Conservation (phyloP, 177 flowering plant species). For the Tripterygium wilfordii region DNA sequence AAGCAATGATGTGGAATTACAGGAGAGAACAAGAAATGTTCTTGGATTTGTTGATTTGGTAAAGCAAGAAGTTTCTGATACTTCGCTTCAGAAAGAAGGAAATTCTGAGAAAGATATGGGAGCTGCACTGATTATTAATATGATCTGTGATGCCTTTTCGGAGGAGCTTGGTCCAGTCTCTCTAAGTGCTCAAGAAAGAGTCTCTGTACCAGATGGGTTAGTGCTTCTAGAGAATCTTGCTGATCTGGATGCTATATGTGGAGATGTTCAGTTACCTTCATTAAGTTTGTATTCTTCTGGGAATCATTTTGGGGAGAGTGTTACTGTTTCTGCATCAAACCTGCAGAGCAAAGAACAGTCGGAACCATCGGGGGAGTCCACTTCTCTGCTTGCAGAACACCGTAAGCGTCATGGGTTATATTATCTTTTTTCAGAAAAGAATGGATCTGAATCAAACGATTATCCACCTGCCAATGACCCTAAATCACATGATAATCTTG, state of each 20-base stretch:
- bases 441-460: constrained; percentile 39
- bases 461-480: constrained; percentile 80
- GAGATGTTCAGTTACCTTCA: constrained; percentile 36
- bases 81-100: constrained; percentile 22
- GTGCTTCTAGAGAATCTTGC: constrained; percentile 57
- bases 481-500: constrained; percentile 18
- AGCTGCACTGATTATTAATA: constrained; percentile 29
- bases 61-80: constrained; percentile 34
- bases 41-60: constrained; percentile 60
- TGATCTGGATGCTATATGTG: constrained; percentile 58
- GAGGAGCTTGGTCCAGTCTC: constrained; percentile 83
- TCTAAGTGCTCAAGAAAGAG: constrained; percentile 64
- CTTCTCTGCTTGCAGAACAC: constrained; percentile 72
- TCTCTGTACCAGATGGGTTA: constrained; percentile 77
- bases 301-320: constrained; percentile 20
- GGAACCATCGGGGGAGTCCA: constrained; percentile 47
- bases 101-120: constrained; percentile 18
- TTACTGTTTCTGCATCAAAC: constrained; percentile 12
- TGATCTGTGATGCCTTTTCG: constrained; percentile 45
- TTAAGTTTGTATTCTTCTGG: constrained; percentile 40
- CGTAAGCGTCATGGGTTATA: constrained; percentile 88
- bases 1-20: constrained; percentile 74
- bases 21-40: constrained; percentile 68
- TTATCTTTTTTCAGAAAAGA: constrained; percentile 70
- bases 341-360: constrained; percentile 40